A percentile compares a stretch with the other conserved stretches of the same genome.
phyloP scores from a whole-genome alignment of 805 yeast species.

The Wickerhamiella australiensis region DNA sequence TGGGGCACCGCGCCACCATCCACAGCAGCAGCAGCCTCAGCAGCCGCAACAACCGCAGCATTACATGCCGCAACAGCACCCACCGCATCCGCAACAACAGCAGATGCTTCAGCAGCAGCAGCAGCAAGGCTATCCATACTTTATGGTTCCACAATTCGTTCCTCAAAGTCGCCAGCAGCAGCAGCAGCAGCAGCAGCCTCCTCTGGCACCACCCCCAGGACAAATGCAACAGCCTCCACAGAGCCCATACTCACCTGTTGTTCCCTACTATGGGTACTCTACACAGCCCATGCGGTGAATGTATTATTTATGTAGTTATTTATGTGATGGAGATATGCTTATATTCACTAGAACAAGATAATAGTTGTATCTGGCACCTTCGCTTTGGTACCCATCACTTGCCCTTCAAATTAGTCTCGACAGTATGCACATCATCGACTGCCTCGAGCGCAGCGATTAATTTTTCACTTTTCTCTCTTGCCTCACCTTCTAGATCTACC shows the following conservation, averaged over 20 bases:
- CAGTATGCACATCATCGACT: constrained; percentile 72
- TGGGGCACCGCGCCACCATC: background rate
- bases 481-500: constrained; percentile 42
- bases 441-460: constrained; percentile 54
- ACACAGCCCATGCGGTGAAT: background rate
- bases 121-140: constrained; percentile 5
- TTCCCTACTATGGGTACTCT: constrained; percentile 7
- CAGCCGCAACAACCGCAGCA: constrained; percentile 14
- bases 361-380: background rate
- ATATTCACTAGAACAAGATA: too few species aligned
- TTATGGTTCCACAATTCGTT: constrained; percentile 10
- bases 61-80: constrained; percentile 7
- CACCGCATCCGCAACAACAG: constrained; percentile 4
- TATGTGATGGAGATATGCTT: background rate
- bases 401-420: constrained; percentile 50
- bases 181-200: constrained; percentile 2
- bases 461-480: constrained; percentile 41
- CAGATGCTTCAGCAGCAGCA: constrained; percentile 1
- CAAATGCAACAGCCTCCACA: constrained; percentile 8
- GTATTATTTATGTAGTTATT: constrained; percentile 7
- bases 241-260: constrained; percentile 4
- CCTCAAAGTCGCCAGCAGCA: constrained; percentile 9
- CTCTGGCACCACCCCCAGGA: background rate
- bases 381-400: background rate
- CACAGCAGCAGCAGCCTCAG: constrained; percentile 6